Base-by-base conservation (phyloP, 1,139 yeast species). In the Arxiozyma slooffiae region DNA sequence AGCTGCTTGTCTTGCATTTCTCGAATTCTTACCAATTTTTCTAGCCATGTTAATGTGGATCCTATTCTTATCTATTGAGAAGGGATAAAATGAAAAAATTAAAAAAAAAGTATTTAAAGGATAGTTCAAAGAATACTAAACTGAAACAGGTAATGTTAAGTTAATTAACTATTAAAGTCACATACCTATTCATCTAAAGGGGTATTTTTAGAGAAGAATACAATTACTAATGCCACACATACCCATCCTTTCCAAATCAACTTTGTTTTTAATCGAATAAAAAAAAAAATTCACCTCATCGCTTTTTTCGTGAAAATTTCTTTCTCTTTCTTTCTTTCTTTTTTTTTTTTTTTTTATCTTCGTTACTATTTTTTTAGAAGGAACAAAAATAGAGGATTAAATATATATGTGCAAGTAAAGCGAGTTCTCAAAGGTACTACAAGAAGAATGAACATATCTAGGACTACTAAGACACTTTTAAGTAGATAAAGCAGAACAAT, bases 1-100 rank as follows among this genome's bases (percentile, higher is more conserved):
- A 50, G 72, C 74, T 3, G 82, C 84, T 64, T 88, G 75, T 69
- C 90, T 79, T 4, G 92, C 90, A 6, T 89, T 89, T 70, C 92
- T 77, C 46, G 89, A 81, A 56, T 77, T 81, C 57, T 82, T 83
- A 14, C 88, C 81, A 36, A 81, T 77, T 73, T 58, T 62, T 46
- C 54, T 64, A 17, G 63, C 67, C 69, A 66, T 66, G 6, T 30
- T 6, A 14, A n/a, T 21, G 39, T 26, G 24, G 11, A 16, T 18
- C 17, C 21, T 23, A 3, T 30, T 4, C 36, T 30, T 30, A 30
- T 30, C 36, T 14, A 16, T 11, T 30, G 22, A 3, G 22, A 38
- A n/a, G 9, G 4, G n/a, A 18, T 18, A 4, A 38, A 18, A 38
- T n/a, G 40, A 17, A 38, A 38, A 38, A 7, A 38, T n/a, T n/a